Base-by-base conservation (phyloP, 441 rosid species). In the Populus hybrid region DNA sequence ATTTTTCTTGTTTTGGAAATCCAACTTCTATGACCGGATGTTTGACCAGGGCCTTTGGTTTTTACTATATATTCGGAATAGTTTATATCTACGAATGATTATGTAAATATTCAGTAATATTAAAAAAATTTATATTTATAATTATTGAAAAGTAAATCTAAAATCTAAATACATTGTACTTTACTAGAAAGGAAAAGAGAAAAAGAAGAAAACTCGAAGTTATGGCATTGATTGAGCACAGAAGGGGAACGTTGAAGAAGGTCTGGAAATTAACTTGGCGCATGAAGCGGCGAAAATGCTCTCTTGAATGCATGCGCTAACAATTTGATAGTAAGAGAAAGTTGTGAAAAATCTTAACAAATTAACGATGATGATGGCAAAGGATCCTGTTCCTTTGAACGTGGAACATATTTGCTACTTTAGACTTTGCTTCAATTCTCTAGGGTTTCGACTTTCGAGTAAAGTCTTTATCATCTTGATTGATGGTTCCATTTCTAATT, bases 41-140 rank as follows among this genome's bases (percentile, higher is more conserved):
- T 5, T 18, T 18, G 61, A 54, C 61, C 3, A 5, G 8, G 2
- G 8, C 2, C n/a, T 16, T 50, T 50, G 2, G n/a, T 18, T 50
- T 50, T 18, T 2, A 50, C 54, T 18, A 18, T 46, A 46, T n/a
- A n/a, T n/a, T n/a, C n/a, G n/a, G n/a, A n/a, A n/a, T n/a, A n/a
- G n/a, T n/a, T n/a, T n/a, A n/a, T n/a, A n/a, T n/a, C n/a, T n/a
- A 0, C 3, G 0, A 32, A 32, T 32, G 6, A 32, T 3, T 0
- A 32, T 4, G 34, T 32, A 32, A 32, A 0, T 32, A 0, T 32
- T 3, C 5, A 5, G 0, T 32, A 0, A 0, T 0, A 0, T 32
- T 32, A 0, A 32, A 32, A 5, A 32, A 5, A 32, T 0, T 5
- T 5, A 0, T 5, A 32, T 0, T 5, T 5, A 0, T 32, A 0